Evolutionary conservation across 257 asterid genomes (phyloP).

Genomic region (Rehmannia glutinosa): DNA sequence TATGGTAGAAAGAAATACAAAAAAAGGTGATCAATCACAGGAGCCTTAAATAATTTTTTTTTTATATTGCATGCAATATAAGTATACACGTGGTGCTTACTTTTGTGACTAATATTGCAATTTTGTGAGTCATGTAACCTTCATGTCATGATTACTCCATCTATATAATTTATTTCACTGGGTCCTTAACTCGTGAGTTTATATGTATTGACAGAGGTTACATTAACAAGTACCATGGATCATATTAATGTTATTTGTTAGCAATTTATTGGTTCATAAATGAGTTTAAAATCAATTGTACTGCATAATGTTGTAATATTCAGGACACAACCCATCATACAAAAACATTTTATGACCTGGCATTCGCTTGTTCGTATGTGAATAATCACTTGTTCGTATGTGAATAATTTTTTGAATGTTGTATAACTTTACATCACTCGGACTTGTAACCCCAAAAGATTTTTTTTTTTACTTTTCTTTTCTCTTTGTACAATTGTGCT

Average conservation of each 20-base stretch:
- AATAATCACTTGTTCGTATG: no score
- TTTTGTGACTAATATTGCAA: background rate
- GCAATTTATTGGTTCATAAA: background rate
- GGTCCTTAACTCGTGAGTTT: background rate
- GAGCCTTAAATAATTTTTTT: no score
- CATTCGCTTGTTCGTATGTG: no score
- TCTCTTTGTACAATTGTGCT: background rate
- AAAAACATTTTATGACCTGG: background rate
- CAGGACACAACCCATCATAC: background rate
- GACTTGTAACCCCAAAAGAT: background rate
- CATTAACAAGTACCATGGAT: background rate
- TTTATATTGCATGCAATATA: no score
- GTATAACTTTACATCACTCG: background rate
- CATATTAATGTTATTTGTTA: background rate
- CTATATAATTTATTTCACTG: background rate
- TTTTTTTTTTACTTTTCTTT: background rate
- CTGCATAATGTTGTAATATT: background rate
- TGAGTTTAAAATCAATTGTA: background rate
- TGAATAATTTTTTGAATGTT: background rate
- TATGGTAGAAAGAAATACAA: no score
- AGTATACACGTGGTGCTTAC: background rate
- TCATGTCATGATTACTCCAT: slow-evolving; percentile 2
- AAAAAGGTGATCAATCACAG: no score
- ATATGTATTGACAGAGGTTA: background rate
- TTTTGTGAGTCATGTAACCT: slow-evolving; percentile 9